Evolutionary conservation across 768 basidiomycete genomes (phyloP).

Genomic region (Termitomyces sp.): DNA sequence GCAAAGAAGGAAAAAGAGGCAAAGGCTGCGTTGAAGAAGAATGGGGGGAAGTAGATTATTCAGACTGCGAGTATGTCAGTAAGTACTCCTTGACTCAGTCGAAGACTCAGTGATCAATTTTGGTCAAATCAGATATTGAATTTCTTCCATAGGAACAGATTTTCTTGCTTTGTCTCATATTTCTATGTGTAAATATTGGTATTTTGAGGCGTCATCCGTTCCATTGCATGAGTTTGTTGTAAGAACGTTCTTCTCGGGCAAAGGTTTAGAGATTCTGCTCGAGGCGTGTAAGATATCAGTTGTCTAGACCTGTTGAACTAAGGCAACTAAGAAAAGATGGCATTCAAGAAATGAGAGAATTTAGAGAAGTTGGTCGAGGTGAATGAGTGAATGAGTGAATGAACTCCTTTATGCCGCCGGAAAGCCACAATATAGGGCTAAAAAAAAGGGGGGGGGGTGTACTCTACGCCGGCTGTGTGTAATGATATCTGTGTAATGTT

Average conservation of each 20-base stretch:
- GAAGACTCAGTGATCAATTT: not conserved
- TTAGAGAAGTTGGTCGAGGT: too few relatives aligned
- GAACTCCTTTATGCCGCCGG: too few relatives aligned
- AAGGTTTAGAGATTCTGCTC: not conserved
- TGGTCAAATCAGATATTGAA: not conserved
- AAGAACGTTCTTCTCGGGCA: not conserved
- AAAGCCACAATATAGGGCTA: too few relatives aligned
- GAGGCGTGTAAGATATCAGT: too few relatives aligned
- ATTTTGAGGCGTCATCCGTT: not conserved
- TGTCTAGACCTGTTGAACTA: too few relatives aligned
- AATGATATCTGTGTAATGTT: too few relatives aligned
- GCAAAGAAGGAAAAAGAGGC: conserved; percentile 46
- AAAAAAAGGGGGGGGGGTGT: too few relatives aligned
- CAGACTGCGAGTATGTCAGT: not conserved
- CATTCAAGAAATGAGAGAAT: too few relatives aligned
- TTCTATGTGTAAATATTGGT: not conserved
- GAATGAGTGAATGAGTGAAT: too few relatives aligned
- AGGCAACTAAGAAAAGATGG: too few relatives aligned
- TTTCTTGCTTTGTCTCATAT: not conserved
- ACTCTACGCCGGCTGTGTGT: too few relatives aligned
- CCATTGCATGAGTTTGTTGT: not conserved
- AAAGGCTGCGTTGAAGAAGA: conserved; percentile 28
- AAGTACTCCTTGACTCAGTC: not conserved
- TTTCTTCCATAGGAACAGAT: not conserved
- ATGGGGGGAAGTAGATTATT: conserved; percentile 9